Evolutionary conservation across 1,284 basidiomycete genomes (phyloP).

Genomic region (Meripilus lineatus): DNA sequence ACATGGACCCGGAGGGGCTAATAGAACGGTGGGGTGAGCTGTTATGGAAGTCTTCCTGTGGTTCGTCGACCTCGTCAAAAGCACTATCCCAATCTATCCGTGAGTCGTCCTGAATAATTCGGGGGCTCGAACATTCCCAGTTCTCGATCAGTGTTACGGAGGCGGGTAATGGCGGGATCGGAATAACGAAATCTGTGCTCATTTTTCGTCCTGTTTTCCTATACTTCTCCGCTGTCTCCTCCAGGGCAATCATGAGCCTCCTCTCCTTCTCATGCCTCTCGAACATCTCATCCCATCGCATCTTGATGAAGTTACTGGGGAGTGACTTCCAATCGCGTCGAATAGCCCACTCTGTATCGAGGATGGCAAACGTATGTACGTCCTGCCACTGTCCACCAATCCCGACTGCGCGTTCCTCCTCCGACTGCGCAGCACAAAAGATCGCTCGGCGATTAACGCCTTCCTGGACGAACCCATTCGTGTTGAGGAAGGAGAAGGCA

Average conservation of each 20-base stretch:
- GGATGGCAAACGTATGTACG: conserved; percentile 50
- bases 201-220: conserved; percentile 1
- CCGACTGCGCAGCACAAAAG: conserved; percentile 19
- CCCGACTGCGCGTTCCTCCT: conserved; percentile 22
- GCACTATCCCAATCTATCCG: too few relatives aligned
- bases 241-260: conserved; percentile 50
- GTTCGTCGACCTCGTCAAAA: too few relatives aligned
- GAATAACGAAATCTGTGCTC: too few relatives aligned
- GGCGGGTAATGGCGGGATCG: too few relatives aligned
- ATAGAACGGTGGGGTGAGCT: too few relatives aligned
- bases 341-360: conserved; percentile 58
- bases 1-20: too few relatives aligned
- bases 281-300: conserved; percentile 58
- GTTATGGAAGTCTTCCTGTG: too few relatives aligned
- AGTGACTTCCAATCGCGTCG: conserved; percentile 31
- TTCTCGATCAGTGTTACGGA: too few relatives aligned
- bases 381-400: conserved; percentile 47
- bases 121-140: too few relatives aligned
- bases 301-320: conserved; percentile 6
- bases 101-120: too few relatives aligned
- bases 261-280: conserved; percentile 52
- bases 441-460: conserved; percentile 51
- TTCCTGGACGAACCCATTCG: conserved; percentile 49
- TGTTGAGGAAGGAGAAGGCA: conserved; percentile 16
- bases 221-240: conserved; percentile 29